These are phyloP conservation scores for Apiospora pterosperma DNA, from an alignment of 2,329 filamentous ascomycete species.

Conservation along the genomic window DNA sequence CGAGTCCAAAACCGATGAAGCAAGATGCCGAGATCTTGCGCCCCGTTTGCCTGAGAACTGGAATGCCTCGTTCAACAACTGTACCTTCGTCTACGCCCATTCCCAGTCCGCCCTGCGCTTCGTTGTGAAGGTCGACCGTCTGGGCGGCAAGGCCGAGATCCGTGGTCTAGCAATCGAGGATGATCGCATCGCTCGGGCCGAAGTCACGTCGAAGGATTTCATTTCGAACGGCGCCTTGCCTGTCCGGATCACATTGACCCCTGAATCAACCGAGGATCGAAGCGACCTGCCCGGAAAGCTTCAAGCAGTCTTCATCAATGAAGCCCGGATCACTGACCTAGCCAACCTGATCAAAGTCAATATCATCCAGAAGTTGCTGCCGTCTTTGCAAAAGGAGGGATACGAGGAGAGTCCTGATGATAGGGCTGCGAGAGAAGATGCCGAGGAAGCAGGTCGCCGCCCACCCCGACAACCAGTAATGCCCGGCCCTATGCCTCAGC, in stretches of 20 bases:
- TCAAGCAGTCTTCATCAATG: constrained; percentile 69
- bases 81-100: constrained; percentile 85
- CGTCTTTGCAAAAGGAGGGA: constrained; percentile 72
- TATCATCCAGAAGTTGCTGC: constrained; percentile 81
- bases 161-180: constrained; percentile 76
- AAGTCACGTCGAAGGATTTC: constrained; percentile 72
- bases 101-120: constrained; percentile 81
- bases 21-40: constrained; percentile 53
- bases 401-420: constrained; percentile 61
- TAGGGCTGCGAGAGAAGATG: constrained; percentile 37
- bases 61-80: constrained; percentile 70
- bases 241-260: constrained; percentile 48
- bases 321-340: constrained; percentile 63
- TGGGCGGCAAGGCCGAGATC: constrained; percentile 81
- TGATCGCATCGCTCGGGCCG: constrained; percentile 76
- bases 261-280: constrained; percentile 47
- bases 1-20: constrained; percentile 71
- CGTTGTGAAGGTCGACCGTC: constrained; percentile 74
- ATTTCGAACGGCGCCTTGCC: constrained; percentile 59
- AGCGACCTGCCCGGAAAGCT: constrained; percentile 45
- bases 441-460: constrained; percentile 39
- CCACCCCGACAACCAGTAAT: constrained; percentile 36
- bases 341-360: constrained; percentile 70
- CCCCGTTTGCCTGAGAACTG: constrained; percentile 71
- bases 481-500: constrained; percentile 52